A percentile compares a stretch with the other conserved stretches of the same genome.
Conservation (phyloP, 345 rosid genomes). For the Nasturtium officinale region DNA sequence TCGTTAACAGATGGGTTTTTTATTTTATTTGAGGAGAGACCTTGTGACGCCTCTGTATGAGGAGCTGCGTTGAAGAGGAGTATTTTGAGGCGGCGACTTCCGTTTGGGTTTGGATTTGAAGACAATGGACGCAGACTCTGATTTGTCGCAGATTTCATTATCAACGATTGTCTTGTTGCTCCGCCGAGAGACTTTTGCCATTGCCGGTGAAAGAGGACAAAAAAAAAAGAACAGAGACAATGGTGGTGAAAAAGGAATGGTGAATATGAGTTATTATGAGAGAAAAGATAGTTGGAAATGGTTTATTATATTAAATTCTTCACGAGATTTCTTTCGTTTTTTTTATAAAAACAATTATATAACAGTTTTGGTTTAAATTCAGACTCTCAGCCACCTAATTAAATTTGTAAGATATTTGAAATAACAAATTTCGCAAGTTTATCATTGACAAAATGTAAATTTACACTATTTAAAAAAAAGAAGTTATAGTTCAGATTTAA, state of each 20-base stretch:
- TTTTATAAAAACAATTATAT: neutral
- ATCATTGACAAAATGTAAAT: neutral
- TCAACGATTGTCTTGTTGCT: constrained; percentile 27
- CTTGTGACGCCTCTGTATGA: constrained; percentile 90
- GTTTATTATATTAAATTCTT: constrained; percentile 24
- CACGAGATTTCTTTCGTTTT: neutral
- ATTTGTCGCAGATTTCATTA: constrained; percentile 5
- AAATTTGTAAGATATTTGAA: neutral
- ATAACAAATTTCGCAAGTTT: neutral
- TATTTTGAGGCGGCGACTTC: constrained; percentile 69
- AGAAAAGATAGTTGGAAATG: constrained; percentile 28
- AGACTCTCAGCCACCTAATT: neutral
- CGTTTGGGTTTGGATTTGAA: constrained; percentile 83
- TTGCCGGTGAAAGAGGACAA: constrained; percentile 16
- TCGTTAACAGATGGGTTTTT: neutral
- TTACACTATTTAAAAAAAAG: neutral
- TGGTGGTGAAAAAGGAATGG: neutral
- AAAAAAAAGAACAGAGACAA: neutral
- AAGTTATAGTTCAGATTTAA: neutral
- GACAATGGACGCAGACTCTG: constrained; percentile 25
- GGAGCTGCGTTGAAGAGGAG: constrained; percentile 88
- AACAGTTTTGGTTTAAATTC: neutral
- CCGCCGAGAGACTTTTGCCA: constrained; percentile 38
- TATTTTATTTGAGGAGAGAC: constrained; percentile 27
- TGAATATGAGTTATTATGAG: constrained; percentile 11